phyloP scores from a whole-genome alignment of 495 filamentous ascomycete genomes.

The Corynascus novoguineensis region DNA sequence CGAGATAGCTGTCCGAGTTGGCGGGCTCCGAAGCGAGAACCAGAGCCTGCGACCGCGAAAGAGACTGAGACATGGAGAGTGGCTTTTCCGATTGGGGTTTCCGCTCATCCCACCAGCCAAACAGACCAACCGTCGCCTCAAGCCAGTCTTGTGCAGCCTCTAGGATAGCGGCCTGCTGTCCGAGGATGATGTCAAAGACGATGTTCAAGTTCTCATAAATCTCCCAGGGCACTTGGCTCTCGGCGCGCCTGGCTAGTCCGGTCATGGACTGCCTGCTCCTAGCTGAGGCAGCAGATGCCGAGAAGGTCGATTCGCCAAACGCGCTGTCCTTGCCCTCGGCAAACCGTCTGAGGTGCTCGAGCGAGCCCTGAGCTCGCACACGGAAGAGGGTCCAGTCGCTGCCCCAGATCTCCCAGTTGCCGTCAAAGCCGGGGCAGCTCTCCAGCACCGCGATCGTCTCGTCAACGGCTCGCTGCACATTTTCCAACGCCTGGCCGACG shows the following conservation, averaged over 20 bases:
- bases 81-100: conserved; percentile 39
- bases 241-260: conserved; percentile 64
- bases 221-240: conserved; percentile 77
- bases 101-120: conserved; percentile 84
- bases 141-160: conserved; percentile 73
- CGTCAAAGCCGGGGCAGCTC: conserved; percentile 59
- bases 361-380: conserved; percentile 57
- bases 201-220: conserved; percentile 73
- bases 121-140: conserved; percentile 72
- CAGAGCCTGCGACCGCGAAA: conserved; percentile 42
- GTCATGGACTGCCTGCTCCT: conserved; percentile 35
- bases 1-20: conserved; percentile 38
- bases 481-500: conserved; percentile 61
- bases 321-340: conserved; percentile 62
- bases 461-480: conserved; percentile 62
- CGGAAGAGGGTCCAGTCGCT: conserved; percentile 75
- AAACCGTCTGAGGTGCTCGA: conserved; percentile 63
- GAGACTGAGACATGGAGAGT: conserved; percentile 21
- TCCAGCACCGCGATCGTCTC: conserved; percentile 60
- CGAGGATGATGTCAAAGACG: conserved; percentile 71
- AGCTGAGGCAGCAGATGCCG: conserved; percentile 28
- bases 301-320: conserved; percentile 33
- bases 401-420: conserved; percentile 70
- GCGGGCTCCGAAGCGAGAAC: conserved; percentile 21
- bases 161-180: conserved; percentile 62